These are phyloP conservation scores for Mortierella claussenii DNA, from an alignment of 192 early-diverging fungal genomes.

Conservation along the genomic window DNA sequence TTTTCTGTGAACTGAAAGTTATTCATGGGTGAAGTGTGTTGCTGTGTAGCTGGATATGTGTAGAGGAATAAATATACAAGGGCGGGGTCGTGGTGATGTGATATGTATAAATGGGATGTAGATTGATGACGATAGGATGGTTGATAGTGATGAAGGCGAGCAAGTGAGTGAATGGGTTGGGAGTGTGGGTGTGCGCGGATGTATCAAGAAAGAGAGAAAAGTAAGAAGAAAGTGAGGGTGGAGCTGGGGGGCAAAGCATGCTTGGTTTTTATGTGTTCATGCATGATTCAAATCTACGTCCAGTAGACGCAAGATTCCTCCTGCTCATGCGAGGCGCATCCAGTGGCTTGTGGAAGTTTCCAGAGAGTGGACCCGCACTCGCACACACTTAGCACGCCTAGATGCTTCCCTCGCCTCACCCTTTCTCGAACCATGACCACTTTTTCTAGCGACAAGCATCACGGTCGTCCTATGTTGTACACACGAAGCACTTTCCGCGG, in stretches of 20 bases:
- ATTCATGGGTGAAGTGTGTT: conserved; percentile 52
- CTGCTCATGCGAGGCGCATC: background rate
- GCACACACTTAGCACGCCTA: no score
- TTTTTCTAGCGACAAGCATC: no score
- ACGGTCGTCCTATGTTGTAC: no score
- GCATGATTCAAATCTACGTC: background rate
- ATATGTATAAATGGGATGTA: background rate
- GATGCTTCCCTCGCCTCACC: no score
- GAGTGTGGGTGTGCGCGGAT: conserved; percentile 1
- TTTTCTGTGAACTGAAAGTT: conserved; percentile 89
- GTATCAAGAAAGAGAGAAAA: no score
- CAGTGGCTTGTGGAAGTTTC: conserved; percentile 21
- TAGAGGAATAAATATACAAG: background rate
- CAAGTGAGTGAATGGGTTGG: background rate
- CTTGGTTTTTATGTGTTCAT: background rate
- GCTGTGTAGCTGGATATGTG: background rate
- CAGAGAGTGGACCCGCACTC: background rate
- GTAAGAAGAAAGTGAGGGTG: no score
- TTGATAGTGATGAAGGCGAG: background rate
- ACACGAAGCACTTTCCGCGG: no score
- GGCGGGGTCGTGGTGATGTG: no score
- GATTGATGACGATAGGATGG: background rate
- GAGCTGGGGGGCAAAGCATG: background rate
- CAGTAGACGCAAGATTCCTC: background rate
- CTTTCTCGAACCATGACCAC: no score